phyloP scores from a whole-genome alignment of 1,284 basidiomycete species.

The Moesziomyces parantarcticus region DNA sequence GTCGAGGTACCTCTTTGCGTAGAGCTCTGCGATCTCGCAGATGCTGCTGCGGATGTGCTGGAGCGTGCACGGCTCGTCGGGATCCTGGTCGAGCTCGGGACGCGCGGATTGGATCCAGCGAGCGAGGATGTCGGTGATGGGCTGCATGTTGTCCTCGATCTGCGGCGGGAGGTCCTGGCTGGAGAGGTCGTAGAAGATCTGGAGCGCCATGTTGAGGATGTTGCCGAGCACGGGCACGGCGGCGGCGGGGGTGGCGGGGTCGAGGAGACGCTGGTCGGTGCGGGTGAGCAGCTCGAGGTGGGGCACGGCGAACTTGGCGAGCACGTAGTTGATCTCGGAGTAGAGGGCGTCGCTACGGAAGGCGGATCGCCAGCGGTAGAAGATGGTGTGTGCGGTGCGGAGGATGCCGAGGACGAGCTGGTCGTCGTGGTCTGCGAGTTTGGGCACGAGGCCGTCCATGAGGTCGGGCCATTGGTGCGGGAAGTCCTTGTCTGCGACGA shows the following conservation, averaged over 20 bases:
- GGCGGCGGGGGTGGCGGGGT: constrained; percentile 66
- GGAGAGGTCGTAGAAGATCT: constrained; percentile 92
- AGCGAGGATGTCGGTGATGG: constrained; percentile 57
- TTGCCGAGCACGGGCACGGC: constrained; percentile 66
- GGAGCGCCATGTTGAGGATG: constrained; percentile 75
- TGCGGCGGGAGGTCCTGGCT: constrained; percentile 94
- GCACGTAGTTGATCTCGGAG: constrained; percentile 90
- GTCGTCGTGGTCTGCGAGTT: constrained; percentile 82
- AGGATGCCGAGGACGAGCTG: constrained; percentile 88
- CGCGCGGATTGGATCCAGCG: constrained; percentile 60
- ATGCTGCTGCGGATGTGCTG: constrained; percentile 89
- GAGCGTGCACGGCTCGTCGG: constrained; percentile 86
- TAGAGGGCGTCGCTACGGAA: constrained; percentile 89
- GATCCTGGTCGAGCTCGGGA: constrained; percentile 64
- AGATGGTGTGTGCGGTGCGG: constrained; percentile 94
- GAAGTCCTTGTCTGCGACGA: constrained; percentile 63
- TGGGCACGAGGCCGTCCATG: constrained; percentile 69
- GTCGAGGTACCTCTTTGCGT: constrained; percentile 90
- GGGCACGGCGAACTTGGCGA: constrained; percentile 82
- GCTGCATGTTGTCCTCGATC: constrained; percentile 85
- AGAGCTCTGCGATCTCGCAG: constrained; percentile 92
- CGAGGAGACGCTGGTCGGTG: constrained; percentile 62
- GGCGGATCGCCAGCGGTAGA: constrained; percentile 89
- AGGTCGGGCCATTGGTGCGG: constrained; percentile 59
- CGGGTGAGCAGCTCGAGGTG: constrained; percentile 75